Evolutionary conservation across 306 rosid species (phyloP), one percentile per base, ranked within the genome.

Genomic region (Prunus kanzakura): DNA sequence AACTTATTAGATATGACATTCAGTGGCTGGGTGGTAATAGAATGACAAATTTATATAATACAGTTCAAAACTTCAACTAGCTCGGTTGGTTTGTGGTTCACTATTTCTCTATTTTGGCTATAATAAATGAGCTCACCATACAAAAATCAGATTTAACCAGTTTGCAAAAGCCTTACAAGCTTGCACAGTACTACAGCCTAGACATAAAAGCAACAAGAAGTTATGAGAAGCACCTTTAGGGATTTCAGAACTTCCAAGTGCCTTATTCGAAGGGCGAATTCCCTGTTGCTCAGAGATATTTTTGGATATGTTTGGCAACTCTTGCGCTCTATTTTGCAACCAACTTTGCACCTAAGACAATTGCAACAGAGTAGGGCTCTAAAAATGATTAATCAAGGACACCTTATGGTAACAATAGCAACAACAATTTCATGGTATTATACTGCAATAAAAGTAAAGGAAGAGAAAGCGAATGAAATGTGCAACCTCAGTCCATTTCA

Each of bases 401-500:
- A 19, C 46, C 51, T 43, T 32, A 61, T 13, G 47, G 62, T 58
- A 56, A 14, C 43, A 61, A 50, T 19, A 30, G 47, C 11, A 5
- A 27, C 8, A 72, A 73, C 41, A 68, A 67, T n/a, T 41, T 11
- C 56, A 22, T 22, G 20, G 79, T 54, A 71, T 32, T 52, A 61
- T 30, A 43, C 2, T 14, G 29, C 45, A 11, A 46, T 38, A 22
- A 46, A 15, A 47, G 43, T 16, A 69, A 16, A 3, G 22, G 66
- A 25, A 11, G 51, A 78, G 46, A 15, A 25, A 23, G 67, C 79
- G 62, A 56, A 2, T 49, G 54, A 73, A 79, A 72, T 81, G 65
- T 46, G 73, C 65, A 76, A 95, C 98, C 96, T 95, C 92, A 11
- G 78, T 82, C 97, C 96, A 90, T 81, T 88, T 95, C 66, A 95